Conservation (phyloP, 2,329 filamentous ascomycete genomes). For the Botryotinia calthae region DNA sequence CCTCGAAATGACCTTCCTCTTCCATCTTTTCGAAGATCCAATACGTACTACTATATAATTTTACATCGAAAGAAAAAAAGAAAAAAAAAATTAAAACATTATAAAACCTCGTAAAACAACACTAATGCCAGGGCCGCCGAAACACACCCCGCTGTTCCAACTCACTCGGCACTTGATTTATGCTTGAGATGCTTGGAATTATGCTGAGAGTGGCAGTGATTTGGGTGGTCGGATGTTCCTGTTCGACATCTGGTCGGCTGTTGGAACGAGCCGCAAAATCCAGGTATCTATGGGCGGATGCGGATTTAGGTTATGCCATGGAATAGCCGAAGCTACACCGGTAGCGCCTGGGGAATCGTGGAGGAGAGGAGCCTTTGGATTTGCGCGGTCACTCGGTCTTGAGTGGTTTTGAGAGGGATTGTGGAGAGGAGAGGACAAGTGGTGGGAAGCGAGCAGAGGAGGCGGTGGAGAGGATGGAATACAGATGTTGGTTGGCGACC, state of each 20-base stretch:
- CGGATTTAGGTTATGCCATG: background rate
- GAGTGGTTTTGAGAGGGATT: background rate
- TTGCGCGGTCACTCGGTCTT: background rate
- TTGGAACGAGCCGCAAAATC: background rate
- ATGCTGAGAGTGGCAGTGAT: background rate
- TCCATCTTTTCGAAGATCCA: background rate
- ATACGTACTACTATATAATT: background rate
- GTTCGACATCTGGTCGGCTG: background rate
- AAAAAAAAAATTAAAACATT: background rate
- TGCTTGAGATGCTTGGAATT: background rate
- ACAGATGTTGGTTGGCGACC: background rate
- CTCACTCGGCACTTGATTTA: background rate
- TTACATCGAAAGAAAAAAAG: background rate
- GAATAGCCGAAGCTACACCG: background rate
- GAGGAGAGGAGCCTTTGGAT: background rate
- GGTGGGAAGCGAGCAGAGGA: background rate
- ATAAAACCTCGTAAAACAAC: background rate
- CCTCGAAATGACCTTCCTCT: background rate
- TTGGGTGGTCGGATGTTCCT: background rate
- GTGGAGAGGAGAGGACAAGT: background rate
- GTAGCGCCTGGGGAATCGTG: background rate
- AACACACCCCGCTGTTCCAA: background rate
- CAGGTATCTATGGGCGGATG: background rate
- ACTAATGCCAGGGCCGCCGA: conserved; percentile 5
- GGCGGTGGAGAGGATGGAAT: background rate